Evolutionary conservation across 2,329 filamentous ascomycete genomes (phyloP).

Genomic region (Endoconidiophora polonica): DNA sequence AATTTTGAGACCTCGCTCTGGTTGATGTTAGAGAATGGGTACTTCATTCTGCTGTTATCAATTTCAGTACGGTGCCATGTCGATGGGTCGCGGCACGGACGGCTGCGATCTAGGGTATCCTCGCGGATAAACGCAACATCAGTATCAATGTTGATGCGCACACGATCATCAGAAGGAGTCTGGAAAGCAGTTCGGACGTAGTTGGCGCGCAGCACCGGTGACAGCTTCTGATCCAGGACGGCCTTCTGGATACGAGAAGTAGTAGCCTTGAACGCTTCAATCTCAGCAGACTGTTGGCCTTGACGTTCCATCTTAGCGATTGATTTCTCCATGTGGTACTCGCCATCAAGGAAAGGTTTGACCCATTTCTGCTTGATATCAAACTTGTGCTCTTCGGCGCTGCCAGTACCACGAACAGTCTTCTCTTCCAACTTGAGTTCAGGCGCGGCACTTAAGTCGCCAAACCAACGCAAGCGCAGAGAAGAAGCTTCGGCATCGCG

Average conservation of each 20-base stretch:
- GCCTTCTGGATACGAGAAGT: slow-evolving; percentile 67
- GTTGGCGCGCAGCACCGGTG: slow-evolving; percentile 78
- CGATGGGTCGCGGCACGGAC: slow-evolving; percentile 75
- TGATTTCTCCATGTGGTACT: slow-evolving; percentile 85
- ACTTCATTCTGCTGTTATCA: slow-evolving; percentile 65
- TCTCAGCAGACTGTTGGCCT: slow-evolving; percentile 47
- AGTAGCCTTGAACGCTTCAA: slow-evolving; percentile 52
- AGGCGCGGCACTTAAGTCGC: slow-evolving; percentile 59
- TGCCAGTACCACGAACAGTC: slow-evolving; percentile 57
- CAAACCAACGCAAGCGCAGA: slow-evolving; percentile 79
- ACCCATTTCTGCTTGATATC: slow-evolving; percentile 90
- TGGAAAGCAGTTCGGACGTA: slow-evolving; percentile 93
- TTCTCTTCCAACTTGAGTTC: slow-evolving; percentile 85
- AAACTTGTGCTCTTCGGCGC: slow-evolving; percentile 64
- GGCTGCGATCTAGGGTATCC: slow-evolving; percentile 57
- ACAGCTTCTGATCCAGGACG: slow-evolving; percentile 57
- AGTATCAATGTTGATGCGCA: slow-evolving; percentile 86
- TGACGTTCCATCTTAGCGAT: slow-evolving; percentile 73
- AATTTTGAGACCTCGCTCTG: slow-evolving; percentile 85
- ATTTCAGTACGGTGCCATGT: slow-evolving; percentile 89
- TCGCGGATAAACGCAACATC: slow-evolving; percentile 75
- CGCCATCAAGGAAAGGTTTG: slow-evolving; percentile 66
- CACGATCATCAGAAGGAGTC: slow-evolving; percentile 77
- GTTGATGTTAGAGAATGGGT: slow-evolving; percentile 73
- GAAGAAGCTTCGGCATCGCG: slow-evolving; percentile 61